phyloP scores from a whole-genome alignment of 2,329 filamentous ascomycete genomes.

The Talaromyces atroroseus region DNA sequence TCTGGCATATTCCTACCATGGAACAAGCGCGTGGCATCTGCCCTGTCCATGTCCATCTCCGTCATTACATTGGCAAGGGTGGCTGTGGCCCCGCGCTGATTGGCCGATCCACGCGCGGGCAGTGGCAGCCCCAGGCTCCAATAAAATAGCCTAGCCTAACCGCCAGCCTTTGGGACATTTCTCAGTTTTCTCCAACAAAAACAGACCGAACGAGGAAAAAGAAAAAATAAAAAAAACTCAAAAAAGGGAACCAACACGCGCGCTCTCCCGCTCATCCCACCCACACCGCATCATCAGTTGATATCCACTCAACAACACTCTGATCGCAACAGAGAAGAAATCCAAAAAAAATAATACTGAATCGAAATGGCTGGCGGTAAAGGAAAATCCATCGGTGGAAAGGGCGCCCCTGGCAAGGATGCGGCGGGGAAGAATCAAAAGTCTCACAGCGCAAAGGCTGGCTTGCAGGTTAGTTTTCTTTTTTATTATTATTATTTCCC shows the following conservation, averaged over 20 bases:
- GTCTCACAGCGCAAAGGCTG: constrained; percentile 87
- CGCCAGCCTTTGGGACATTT: constrained; percentile 1
- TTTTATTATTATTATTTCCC: too few relatives aligned
- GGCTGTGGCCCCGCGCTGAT: constrained; percentile 4
- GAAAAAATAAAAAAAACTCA: neutral
- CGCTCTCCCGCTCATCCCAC: constrained; percentile 1
- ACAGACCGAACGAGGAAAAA: neutral
- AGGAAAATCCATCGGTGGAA: constrained; percentile 86
- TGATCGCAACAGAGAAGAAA: constrained; percentile 23
- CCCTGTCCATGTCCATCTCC: neutral
- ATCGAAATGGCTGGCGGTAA: constrained; percentile 75
- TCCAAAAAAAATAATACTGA: constrained; percentile 1
- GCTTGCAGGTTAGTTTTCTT: constrained; percentile 73
- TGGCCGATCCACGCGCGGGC: constrained; percentile 2
- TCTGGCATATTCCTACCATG: neutral
- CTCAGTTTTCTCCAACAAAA: constrained; percentile 1
- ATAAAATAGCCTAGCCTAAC: neutral
- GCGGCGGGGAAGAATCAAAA: constrained; percentile 85
- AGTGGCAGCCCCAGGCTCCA: neutral
- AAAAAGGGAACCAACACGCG: constrained; percentile 5
- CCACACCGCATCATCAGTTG: neutral
- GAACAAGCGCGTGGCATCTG: neutral
- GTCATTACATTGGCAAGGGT: neutral
- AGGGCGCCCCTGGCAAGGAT: constrained; percentile 73
- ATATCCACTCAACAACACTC: neutral